Percentiles rank a stretch among this genome's conserved stretches.
phyloP scores from a whole-genome alignment of 176 grass and related monocot genomes.

The Cymbopogon citratus region DNA sequence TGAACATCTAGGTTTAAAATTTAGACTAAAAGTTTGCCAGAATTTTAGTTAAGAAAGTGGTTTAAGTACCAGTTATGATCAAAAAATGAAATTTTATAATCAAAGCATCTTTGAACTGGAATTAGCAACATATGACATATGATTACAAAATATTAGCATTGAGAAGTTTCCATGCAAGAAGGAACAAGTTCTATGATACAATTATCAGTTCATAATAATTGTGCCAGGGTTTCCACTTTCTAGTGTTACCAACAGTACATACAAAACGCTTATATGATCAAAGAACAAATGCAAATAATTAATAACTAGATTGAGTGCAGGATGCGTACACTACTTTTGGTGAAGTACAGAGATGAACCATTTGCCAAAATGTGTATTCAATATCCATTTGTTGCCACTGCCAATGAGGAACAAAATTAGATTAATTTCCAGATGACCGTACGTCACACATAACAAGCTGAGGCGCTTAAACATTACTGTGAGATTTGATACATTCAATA shows the following conservation, averaged over 20 bases:
- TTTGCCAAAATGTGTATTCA: slow-evolving; percentile 99
- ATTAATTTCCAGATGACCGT: neutral
- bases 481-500: neutral
- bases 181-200: neutral
- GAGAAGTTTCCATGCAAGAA: neutral
- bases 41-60: neutral
- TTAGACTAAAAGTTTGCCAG: neutral
- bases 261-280: neutral
- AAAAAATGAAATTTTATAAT: neutral
- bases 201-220: neutral
- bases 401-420: slow-evolving; percentile 31
- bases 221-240: neutral
- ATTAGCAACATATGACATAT: neutral
- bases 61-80: neutral
- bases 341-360: slow-evolving; percentile 99
- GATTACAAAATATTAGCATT: neutral
- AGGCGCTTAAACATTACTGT: neutral
- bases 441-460: neutral
- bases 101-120: neutral
- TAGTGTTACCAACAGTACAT: neutral
- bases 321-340: slow-evolving; percentile 97
- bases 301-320: slow-evolving; percentile 39
- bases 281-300: slow-evolving; percentile 8
- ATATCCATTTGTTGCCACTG: slow-evolving; percentile 99
- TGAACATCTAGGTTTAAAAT: neutral